Base-by-base conservation (phyloP, 305 asterid genomes). In the Petunia hybrid region DNA sequence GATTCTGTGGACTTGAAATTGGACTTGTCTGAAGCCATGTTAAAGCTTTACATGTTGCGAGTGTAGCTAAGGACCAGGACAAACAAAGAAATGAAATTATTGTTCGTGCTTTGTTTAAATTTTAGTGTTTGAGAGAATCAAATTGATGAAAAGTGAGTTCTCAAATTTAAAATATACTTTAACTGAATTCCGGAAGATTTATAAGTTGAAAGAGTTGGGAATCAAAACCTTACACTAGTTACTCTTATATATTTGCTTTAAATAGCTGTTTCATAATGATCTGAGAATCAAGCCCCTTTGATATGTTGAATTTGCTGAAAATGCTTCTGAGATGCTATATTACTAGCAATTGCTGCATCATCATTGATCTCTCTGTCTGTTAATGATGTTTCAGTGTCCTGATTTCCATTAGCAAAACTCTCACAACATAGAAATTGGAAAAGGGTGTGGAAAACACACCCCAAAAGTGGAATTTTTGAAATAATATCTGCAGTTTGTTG, bases 271-370 rank as follows among this genome's bases (percentile, higher is more conserved):
- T 22, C 31, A 22, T 22, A 22, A 59, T 36, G 46, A 45, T 46
- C 13, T 73, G 31, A 22, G 31, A 22, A 22, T 22, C 78, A 88
- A 10, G 78, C 81, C 66, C 81, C 85, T 62, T 83, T 85, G 48
- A 86, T 14, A 38, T 80, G 90, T 51, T 84, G 89, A 85, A 76
- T 68, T 68, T 82, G 88, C 46, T 79, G 88, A 64, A 90, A 88
- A 81, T 90, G 90, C 76, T 84, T 83, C 16, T 88, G 90, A 35
- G 90, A 84, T 6, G 83, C 84, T 35, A 65, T 6, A 83, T 65
- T 61, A 51, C 74, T 8, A 55, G 61, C 79, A 70, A 46, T 69
- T 41, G 84, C 84, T 9, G 36, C 5, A 62, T 82, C 84, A 0
- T 81, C 63, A 51, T 12, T 48, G 78, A 48, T 71, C 48, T 71